Conservation (phyloP, 805 yeast genomes). For the Lipomyces anomalus region DNA sequence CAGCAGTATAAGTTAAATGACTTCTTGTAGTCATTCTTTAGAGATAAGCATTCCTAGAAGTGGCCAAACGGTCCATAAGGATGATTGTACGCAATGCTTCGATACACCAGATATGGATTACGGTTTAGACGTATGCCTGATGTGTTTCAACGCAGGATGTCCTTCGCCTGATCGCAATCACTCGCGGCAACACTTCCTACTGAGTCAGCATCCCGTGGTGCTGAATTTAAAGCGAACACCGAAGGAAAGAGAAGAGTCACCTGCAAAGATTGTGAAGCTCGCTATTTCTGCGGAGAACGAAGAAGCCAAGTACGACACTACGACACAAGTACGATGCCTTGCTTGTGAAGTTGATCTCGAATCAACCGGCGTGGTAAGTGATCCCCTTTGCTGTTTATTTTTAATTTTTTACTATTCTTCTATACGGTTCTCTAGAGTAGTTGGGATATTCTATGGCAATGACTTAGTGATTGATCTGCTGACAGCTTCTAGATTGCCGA, state of each 20-base stretch:
- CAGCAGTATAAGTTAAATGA: no score
- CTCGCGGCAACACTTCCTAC: conserved; percentile 49
- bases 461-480: not conserved
- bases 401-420: no score
- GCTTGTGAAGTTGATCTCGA: conserved; percentile 26
- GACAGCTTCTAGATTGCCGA: conserved; percentile 25
- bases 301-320: conserved; percentile 52
- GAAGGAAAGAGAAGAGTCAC: conserved; percentile 29
- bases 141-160: conserved; percentile 46
- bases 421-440: no score
- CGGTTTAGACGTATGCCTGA: conserved; percentile 73
- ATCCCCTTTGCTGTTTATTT: no score
- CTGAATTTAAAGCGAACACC: conserved; percentile 46
- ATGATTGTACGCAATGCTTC: conserved; percentile 85
- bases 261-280: conserved; percentile 53
- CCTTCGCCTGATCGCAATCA: conserved; percentile 56
- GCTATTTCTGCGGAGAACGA: conserved; percentile 62
- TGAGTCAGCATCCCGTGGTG: conserved; percentile 50
- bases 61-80: conserved; percentile 56
- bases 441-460: not conserved
- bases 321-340: conserved; percentile 40
- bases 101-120: conserved; percentile 52
- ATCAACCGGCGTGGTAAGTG: not conserved
- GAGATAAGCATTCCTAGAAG: not conserved
- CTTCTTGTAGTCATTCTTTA: not conserved